A percentile compares a stretch with the other conserved stretches of the same genome.
Evolutionary conservation across 768 basidiomycete species (phyloP).

Genomic region (Galerina marginata): DNA sequence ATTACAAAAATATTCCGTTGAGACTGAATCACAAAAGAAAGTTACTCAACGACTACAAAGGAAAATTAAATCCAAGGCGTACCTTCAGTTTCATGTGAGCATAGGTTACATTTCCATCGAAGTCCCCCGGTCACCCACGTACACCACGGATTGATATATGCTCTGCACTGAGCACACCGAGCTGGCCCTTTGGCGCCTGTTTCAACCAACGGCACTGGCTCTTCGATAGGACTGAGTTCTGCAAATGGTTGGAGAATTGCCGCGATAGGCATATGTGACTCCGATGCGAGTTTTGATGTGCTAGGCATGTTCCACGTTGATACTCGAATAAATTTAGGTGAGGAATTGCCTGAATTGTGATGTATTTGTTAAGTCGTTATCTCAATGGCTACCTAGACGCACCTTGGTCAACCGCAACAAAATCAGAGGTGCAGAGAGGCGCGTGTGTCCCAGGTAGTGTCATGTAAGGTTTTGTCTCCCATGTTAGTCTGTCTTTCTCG

Average conservation of each 20-base stretch:
- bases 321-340: constrained; percentile 87
- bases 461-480: constrained; percentile 74
- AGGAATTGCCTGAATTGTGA: constrained; percentile 70
- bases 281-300: constrained; percentile 75
- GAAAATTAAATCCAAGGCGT: constrained; percentile 28
- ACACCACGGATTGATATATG: constrained; percentile 95
- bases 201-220: constrained; percentile 79
- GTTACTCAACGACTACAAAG: constrained; percentile 12
- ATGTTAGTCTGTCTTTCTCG: constrained; percentile 78
- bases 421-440: constrained; percentile 89
- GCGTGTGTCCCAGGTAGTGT: constrained; percentile 62
- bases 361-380: background rate
- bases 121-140: constrained; percentile 81
- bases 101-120: constrained; percentile 93
- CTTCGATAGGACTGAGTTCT: constrained; percentile 76
- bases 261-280: constrained; percentile 85
- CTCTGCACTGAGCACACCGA: constrained; percentile 84
- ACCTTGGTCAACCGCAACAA: constrained; percentile 90
- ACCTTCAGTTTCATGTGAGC: constrained; percentile 86
- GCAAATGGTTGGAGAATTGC: constrained; percentile 92
- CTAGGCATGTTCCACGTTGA: constrained; percentile 91
- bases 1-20: constrained; percentile 82
- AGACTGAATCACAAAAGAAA: constrained; percentile 51
- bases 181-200: constrained; percentile 76
- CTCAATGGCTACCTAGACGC: constrained; percentile 5